Base-by-base conservation (phyloP, 331 rosid species). In the Phaseolus coccineus region DNA sequence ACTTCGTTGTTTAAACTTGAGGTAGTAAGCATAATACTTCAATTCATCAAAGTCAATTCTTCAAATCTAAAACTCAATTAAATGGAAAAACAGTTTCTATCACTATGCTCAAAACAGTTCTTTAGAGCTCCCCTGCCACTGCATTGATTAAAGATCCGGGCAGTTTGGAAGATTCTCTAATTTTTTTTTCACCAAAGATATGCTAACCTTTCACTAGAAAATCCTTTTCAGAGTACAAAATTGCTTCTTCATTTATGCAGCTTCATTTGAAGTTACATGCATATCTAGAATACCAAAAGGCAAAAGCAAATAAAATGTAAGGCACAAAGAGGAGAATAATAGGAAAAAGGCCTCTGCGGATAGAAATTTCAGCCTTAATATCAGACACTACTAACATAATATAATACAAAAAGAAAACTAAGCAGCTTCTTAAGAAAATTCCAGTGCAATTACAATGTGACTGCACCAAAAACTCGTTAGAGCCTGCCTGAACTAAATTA, bases 401-500 rank as follows among this genome's bases (percentile, higher is more conserved):
- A 69, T 33, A 35, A 65, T 39, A 64, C 80, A 19, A 59, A 48
- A 48, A 19, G 22, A 68, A 37, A 75, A 65, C 62, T 16, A 4
- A 46, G 77, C 65, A 79, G 25, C 3, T 47, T 53, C 46, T 40
- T 40, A 37, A 27, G 22, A 30, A 59, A 61, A 65, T 63, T 52
- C 39, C 39, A 16, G 15, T 58, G 51, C 48, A 76, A 77, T 25
- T 55, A 31, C 78, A 57, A 46, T 25, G 55, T 33, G 73, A 66
- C 14, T 5, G 67, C 35, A 66, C 71, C 58, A 27, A 35, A 56
- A 70, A 53, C 42, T 62, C 35, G 72, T 22, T 25, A 35, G 27
- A 52, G 37, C 68, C 39, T n/a, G 47, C 63, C n/a, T 71, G 73
- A 46, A 76, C 28, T 79, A 31, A 42, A 72, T 76, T 37, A 33